Percentiles rank a stretch among this genome's conserved stretches.
These are phyloP conservation scores for Mycena floridula DNA, from an alignment of 768 basidiomycete genomes.

Conservation along the genomic window DNA sequence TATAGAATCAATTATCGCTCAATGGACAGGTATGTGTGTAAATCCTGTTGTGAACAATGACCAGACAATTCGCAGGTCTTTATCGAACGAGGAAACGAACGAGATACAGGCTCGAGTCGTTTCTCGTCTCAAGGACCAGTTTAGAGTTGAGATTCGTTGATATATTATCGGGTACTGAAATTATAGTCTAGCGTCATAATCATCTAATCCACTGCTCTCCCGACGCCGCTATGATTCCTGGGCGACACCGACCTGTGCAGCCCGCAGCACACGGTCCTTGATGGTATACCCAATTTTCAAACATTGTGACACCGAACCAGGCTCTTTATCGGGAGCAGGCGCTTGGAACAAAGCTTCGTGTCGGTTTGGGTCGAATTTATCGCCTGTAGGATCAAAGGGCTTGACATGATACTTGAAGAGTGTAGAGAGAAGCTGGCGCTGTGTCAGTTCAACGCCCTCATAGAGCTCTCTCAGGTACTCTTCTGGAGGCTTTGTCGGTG, in stretches of 20 bases:
- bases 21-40: conserved; percentile 74
- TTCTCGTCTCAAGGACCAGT: conserved; percentile 46
- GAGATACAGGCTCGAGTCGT: conserved; percentile 62
- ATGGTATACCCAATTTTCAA: conserved; percentile 91
- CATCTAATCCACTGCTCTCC: neutral
- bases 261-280: conserved; percentile 88
- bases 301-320: conserved; percentile 87
- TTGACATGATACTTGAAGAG: conserved; percentile 90
- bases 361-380: conserved; percentile 89
- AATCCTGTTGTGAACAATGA: conserved; percentile 1
- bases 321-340: conserved; percentile 83
- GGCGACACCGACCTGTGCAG: conserved; percentile 95
- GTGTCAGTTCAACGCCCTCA: conserved; percentile 87
- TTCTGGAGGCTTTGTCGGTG: conserved; percentile 47
- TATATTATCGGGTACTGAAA: conserved; percentile 11
- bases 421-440: conserved; percentile 82
- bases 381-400: conserved; percentile 87
- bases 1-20: conserved; percentile 93
- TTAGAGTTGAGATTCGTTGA: conserved; percentile 86
- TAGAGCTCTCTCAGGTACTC: conserved; percentile 66
- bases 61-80: conserved; percentile 43
- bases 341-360: conserved; percentile 96
- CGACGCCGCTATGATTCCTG: conserved; percentile 40
- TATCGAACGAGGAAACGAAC: conserved; percentile 89
- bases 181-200: conserved; percentile 1